A percentile compares a stretch with the other conserved stretches of the same genome.
Conservation (phyloP, 768 basidiomycete genomes). For the Pholiota microspora region DNA sequence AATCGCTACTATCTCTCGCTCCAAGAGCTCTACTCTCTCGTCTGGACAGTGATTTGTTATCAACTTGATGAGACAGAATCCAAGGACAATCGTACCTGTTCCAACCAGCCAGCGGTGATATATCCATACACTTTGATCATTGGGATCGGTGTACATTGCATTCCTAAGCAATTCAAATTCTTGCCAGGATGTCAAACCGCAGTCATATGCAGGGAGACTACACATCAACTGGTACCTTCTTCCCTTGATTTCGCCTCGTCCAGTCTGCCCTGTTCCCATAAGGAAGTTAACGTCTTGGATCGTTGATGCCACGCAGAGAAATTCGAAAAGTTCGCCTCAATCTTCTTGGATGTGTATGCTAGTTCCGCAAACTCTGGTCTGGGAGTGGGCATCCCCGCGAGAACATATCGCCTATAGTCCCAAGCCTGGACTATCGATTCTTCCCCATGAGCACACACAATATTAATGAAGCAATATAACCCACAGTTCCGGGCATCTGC, state of each 20-base stretch:
- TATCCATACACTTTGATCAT: slow-evolving; percentile 96
- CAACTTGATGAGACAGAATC: not conserved
- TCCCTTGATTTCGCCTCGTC: slow-evolving; percentile 58
- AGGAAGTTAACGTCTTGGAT: slow-evolving; percentile 67
- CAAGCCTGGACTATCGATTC: slow-evolving; percentile 78
- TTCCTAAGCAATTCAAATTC: slow-evolving; percentile 92
- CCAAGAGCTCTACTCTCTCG: slow-evolving; percentile 52
- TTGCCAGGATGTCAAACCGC: slow-evolving; percentile 27
- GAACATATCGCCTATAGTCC: slow-evolving; percentile 88
- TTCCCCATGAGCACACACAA: not conserved
- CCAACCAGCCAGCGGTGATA: slow-evolving; percentile 98
- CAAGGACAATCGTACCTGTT: slow-evolving; percentile 44
- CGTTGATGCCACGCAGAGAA: slow-evolving; percentile 99
- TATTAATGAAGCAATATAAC: slow-evolving; percentile 22
- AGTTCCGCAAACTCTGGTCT: slow-evolving; percentile 67
- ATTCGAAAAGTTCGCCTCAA: slow-evolving; percentile 92
- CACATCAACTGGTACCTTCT: slow-evolving; percentile 48
- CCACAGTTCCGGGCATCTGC: slow-evolving; percentile 91
- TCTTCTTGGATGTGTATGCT: slow-evolving; percentile 85
- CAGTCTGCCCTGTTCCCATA: slow-evolving; percentile 62
- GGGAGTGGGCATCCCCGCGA: slow-evolving; percentile 63
- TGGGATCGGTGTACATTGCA: slow-evolving; percentile 95
- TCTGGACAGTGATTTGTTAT: slow-evolving; percentile 35
- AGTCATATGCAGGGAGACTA: not conserved
- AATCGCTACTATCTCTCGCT: slow-evolving; percentile 76